Evolutionary conservation across 2,329 filamentous ascomycete species (phyloP).

Genomic region (Fusarium veterinarium): DNA sequence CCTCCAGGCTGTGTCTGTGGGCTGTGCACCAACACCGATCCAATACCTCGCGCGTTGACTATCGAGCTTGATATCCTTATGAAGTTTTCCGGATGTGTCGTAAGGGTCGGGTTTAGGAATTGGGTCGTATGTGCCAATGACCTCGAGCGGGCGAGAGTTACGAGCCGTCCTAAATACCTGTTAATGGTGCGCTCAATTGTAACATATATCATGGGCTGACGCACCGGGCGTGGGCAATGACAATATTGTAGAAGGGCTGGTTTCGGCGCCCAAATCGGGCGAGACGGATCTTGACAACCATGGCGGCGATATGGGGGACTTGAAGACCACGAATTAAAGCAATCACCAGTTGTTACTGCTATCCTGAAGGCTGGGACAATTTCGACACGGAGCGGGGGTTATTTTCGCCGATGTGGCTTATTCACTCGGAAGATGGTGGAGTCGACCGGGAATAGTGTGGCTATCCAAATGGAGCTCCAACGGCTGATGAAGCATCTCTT

Average conservation of each 20-base stretch:
- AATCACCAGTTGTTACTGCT: slow-evolving; percentile 7
- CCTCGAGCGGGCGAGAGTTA: slow-evolving; percentile 90
- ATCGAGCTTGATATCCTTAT: slow-evolving; percentile 94
- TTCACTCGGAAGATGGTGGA: slow-evolving; percentile 1
- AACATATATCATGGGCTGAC: slow-evolving; percentile 34
- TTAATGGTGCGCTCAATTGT: slow-evolving; percentile 8
- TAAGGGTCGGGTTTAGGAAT: slow-evolving; percentile 71
- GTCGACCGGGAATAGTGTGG: slow-evolving; percentile 2
- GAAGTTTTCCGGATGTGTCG: slow-evolving; percentile 73
- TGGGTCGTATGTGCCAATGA: slow-evolving; percentile 83
- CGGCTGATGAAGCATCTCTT: slow-evolving; percentile 1
- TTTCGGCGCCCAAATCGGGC: slow-evolving; percentile 92
- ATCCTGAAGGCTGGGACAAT: slow-evolving; percentile 45
- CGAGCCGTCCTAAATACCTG: slow-evolving; percentile 75
- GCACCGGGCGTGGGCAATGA: slow-evolving; percentile 91
- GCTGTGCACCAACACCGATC: slow-evolving; percentile 96
- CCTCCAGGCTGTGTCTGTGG: slow-evolving; percentile 89
- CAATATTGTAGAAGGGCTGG: slow-evolving; percentile 96
- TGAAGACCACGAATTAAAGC: slow-evolving; percentile 26
- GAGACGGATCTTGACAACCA: slow-evolving; percentile 95
- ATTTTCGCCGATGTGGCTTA: slow-evolving; percentile 54
- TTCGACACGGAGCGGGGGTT: slow-evolving; percentile 45
- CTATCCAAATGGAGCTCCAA: not conserved
- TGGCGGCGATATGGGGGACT: slow-evolving; percentile 52
- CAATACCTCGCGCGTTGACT: slow-evolving; percentile 87